Evolutionary conservation across 2,329 filamentous ascomycete species (phyloP).

Genomic region (Aureobasidium sp.): DNA sequence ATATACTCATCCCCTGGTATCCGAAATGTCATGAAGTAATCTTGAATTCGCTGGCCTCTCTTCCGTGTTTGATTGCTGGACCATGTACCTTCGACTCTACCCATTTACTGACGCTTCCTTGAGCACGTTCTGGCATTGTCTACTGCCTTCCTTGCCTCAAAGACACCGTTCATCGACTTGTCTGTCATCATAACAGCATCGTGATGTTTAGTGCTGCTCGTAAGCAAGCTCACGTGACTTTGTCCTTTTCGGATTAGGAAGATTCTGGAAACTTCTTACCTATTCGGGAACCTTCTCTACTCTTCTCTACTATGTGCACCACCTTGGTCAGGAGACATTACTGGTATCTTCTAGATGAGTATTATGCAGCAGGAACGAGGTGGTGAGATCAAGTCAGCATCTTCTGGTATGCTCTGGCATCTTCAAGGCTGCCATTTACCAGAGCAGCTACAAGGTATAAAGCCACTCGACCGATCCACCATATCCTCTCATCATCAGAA

Average conservation of each 20-base stretch:
- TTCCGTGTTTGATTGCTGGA: neutral
- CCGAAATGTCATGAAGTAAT: constrained; percentile 54
- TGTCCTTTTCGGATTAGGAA: neutral
- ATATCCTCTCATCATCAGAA: constrained; percentile 22
- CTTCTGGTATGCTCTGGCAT: constrained; percentile 6
- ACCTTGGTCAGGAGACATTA: constrained; percentile 1
- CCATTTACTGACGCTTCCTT: too few species aligned
- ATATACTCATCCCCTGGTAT: constrained; percentile 74
- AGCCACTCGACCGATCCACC: neutral
- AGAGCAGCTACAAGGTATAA: constrained; percentile 5
- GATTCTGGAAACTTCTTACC: constrained; percentile 14
- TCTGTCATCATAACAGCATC: neutral
- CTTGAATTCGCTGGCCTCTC: neutral
- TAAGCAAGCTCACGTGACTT: neutral
- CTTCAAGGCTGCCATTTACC: neutral
- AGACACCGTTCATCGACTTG: neutral
- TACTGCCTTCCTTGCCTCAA: neutral
- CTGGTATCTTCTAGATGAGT: constrained; percentile 8
- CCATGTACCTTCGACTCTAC: neutral
- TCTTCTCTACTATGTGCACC: constrained; percentile 24
- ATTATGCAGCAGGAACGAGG: neutral
- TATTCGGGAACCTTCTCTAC: constrained; percentile 32
- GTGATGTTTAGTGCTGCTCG: neutral
- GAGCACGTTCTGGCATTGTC: neutral
- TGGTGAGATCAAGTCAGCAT: constrained; percentile 1